Conservation (phyloP, 805 yeast species). For the Ogataea saltuana region DNA sequence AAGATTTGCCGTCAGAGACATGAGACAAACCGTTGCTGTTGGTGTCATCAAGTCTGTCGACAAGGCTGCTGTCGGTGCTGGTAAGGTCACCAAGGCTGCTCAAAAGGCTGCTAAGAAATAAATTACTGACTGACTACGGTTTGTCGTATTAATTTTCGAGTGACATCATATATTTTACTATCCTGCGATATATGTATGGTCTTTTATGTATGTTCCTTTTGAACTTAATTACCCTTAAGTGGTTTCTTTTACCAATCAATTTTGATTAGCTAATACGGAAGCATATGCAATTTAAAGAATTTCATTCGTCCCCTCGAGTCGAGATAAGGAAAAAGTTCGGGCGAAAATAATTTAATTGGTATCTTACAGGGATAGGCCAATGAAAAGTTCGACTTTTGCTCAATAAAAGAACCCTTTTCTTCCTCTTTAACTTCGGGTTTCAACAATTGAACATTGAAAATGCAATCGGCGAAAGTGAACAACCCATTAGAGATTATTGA, state of each 20-base stretch:
- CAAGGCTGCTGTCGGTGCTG: conserved; percentile 77
- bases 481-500: conserved; percentile 62
- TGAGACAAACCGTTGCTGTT: conserved; percentile 99
- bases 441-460: background rate
- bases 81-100: conserved; percentile 98
- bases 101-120: conserved; percentile 77
- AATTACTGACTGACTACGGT: conserved; percentile 25
- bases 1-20: conserved; percentile 98
- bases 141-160: conserved; percentile 4
- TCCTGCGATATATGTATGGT: background rate
- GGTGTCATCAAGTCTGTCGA: conserved; percentile 97
- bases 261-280: too few species aligned
- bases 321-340: too few species aligned
- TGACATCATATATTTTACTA: conserved; percentile 1
- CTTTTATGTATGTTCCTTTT: conserved; percentile 12
- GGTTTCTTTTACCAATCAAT: conserved; percentile 5
- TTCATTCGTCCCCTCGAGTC: too few species aligned
- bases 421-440: too few species aligned
- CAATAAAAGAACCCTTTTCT: too few species aligned
- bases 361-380: too few species aligned
- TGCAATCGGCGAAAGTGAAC: conserved; percentile 24
- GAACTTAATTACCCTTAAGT: conserved; percentile 1
- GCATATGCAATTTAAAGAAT: too few species aligned
- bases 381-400: too few species aligned
- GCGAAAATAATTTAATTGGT: too few species aligned